phyloP scores from a whole-genome alignment of 2,329 filamentous ascomycete genomes.

The Claviceps maximensis region DNA sequence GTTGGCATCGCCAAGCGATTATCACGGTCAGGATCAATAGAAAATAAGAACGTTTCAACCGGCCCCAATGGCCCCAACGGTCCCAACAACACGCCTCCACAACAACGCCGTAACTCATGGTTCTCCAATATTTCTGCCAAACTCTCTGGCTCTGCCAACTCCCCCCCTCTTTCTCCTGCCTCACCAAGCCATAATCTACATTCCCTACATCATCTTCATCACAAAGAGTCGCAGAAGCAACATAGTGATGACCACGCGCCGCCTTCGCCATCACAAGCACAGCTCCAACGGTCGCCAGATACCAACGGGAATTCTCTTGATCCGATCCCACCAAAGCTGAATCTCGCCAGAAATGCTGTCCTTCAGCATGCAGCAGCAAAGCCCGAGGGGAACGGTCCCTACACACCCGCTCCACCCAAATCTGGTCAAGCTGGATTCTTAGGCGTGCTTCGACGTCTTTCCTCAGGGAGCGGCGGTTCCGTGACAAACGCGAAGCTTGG shows the following conservation, averaged over 20 bases:
- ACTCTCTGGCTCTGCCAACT: conserved; percentile 52
- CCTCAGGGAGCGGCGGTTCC: conserved; percentile 39
- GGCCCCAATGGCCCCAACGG: conserved; percentile 10
- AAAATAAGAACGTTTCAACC: conserved; percentile 16
- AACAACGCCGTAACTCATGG: conserved; percentile 65
- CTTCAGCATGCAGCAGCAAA: conserved; percentile 41
- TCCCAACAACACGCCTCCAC: conserved; percentile 21
- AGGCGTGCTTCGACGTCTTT: conserved; percentile 69
- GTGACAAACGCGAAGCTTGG: conserved; percentile 16
- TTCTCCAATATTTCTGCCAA: conserved; percentile 88
- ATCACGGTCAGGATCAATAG: conserved; percentile 23
- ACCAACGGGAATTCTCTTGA: conserved; percentile 19
- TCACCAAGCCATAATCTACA: conserved; percentile 9
- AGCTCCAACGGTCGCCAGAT: conserved; percentile 12
- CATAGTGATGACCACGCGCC: conserved; percentile 4
- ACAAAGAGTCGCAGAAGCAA: conserved; percentile 8
- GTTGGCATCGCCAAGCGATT: conserved; percentile 13
- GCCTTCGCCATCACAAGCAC: conserved; percentile 4
- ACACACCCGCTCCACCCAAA: conserved; percentile 63
- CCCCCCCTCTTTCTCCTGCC: conserved; percentile 15
- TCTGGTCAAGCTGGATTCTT: conserved; percentile 58
- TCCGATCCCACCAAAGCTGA: conserved; percentile 33
- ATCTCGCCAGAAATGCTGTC: conserved; percentile 43
- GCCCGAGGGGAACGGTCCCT: conserved; percentile 48
- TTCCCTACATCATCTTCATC: conserved; percentile 6